Conservation (phyloP, 2,329 filamentous ascomycete genomes). For the Colletotrichum sp. region DNA sequence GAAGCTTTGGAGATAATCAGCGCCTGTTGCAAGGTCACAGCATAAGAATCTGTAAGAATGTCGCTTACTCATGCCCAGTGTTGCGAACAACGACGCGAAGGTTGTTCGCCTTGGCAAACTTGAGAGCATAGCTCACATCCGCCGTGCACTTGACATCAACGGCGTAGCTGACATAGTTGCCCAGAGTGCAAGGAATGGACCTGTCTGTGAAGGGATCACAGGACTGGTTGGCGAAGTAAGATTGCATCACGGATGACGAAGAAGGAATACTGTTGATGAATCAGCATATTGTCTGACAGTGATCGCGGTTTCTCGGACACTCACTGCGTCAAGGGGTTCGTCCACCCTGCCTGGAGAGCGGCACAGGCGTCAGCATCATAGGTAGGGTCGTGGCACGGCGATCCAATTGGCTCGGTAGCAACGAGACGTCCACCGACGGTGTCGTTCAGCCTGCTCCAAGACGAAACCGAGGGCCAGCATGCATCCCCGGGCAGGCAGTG, state of each 20-base stretch:
- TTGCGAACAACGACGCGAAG: constrained; percentile 40
- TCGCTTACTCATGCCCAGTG: constrained; percentile 34
- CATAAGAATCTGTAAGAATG: neutral
- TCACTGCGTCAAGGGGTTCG: constrained; percentile 38
- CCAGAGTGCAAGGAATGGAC: constrained; percentile 45
- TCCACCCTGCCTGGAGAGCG: constrained; percentile 39
- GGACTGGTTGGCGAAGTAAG: constrained; percentile 40
- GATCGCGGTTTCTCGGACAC: neutral
- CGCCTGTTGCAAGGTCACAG: neutral
- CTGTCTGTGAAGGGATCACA: constrained; percentile 44
- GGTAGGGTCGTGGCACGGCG: constrained; percentile 53
- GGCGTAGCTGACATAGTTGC: constrained; percentile 48
- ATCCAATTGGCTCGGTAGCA: constrained; percentile 55
- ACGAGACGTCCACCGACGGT: constrained; percentile 57
- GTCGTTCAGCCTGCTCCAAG: constrained; percentile 56
- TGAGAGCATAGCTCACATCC: constrained; percentile 36
- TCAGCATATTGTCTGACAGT: constrained; percentile 1
- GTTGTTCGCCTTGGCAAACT: constrained; percentile 36
- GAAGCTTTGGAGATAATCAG: constrained; percentile 20
- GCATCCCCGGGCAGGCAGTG: constrained; percentile 55
- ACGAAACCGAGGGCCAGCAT: constrained; percentile 54
- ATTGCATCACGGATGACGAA: constrained; percentile 46
- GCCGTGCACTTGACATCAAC: constrained; percentile 34
- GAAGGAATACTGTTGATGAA: constrained; percentile 31
- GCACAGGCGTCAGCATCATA: constrained; percentile 51